Conservation (phyloP, 2,329 filamentous ascomycete species). For the Niveomyces coronatus region DNA sequence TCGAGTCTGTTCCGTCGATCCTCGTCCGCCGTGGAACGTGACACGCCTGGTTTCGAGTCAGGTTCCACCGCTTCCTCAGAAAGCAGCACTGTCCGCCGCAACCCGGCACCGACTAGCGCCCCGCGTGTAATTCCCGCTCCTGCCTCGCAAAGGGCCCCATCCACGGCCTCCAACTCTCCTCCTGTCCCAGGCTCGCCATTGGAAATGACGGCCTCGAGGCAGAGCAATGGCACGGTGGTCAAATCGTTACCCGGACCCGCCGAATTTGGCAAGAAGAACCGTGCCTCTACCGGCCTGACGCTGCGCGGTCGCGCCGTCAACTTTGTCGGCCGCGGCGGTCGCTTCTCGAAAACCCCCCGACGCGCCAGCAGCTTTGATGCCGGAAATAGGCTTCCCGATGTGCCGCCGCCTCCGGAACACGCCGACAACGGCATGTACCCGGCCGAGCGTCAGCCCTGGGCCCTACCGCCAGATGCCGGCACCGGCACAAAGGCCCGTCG, state of each 20-base stretch:
- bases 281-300: conserved; percentile 39
- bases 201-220: conserved; percentile 27
- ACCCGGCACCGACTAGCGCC: conserved; percentile 27
- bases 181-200: conserved; percentile 39
- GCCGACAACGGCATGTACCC: conserved; percentile 18
- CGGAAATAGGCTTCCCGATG: conserved; percentile 19
- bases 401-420: conserved; percentile 13
- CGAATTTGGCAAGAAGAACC: conserved; percentile 41
- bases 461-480: conserved; percentile 55
- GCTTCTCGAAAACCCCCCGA: conserved; percentile 15
- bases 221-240: conserved; percentile 15
- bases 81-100: conserved; percentile 18
- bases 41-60: conserved; percentile 15
- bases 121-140: conserved; percentile 8
- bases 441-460: conserved; percentile 41
- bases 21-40: conserved; percentile 23
- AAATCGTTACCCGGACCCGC: conserved; percentile 28
- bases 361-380: conserved; percentile 42
- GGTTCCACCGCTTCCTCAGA: conserved; percentile 7
- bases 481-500: conserved; percentile 71
- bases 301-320: conserved; percentile 38
- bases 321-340: conserved; percentile 27
- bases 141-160: conserved; percentile 32
- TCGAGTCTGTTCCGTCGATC: conserved; percentile 38
- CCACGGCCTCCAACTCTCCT: conserved; percentile 40